These are phyloP conservation scores for Aspergillus pseudoterreus DNA, from an alignment of 2,329 filamentous ascomycete genomes.

Conservation along the genomic window DNA sequence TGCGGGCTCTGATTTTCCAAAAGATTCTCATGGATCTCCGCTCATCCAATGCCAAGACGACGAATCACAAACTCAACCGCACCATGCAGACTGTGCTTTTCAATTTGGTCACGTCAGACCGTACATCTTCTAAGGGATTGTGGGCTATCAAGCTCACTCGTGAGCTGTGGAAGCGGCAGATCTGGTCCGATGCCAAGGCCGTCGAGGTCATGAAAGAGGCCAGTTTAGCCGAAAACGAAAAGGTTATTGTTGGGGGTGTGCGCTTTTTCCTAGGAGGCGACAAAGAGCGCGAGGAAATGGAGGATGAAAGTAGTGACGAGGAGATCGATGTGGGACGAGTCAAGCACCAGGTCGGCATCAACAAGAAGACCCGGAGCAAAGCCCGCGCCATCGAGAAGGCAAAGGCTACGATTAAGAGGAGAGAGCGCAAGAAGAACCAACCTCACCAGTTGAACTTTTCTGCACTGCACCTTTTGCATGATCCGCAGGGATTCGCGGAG, in stretches of 20 bases:
- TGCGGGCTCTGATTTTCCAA: constrained; percentile 77
- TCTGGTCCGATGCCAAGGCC: constrained; percentile 91
- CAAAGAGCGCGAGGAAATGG: constrained; percentile 88
- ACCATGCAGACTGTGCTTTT: constrained; percentile 91
- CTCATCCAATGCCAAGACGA: constrained; percentile 78
- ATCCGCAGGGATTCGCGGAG: constrained; percentile 92
- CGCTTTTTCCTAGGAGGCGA: constrained; percentile 95
- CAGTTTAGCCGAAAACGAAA: constrained; percentile 82
- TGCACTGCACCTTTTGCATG: constrained; percentile 86
- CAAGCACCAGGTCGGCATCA: constrained; percentile 82
- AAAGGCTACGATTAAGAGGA: constrained; percentile 73
- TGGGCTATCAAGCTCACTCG: constrained; percentile 96
- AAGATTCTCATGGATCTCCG: constrained; percentile 92
- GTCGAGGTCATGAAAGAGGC: constrained; percentile 99
- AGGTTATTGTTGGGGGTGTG: constrained; percentile 81
- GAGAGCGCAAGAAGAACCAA: constrained; percentile 82
- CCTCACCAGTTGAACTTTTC: constrained; percentile 93
- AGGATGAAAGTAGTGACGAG: constrained; percentile 84
- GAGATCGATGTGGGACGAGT: constrained; percentile 74
- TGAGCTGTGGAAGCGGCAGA: constrained; percentile 92
- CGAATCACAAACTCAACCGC: constrained; percentile 88
- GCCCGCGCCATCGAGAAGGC: constrained; percentile 75
- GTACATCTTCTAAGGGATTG: constrained; percentile 76
- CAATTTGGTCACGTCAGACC: constrained; percentile 84
- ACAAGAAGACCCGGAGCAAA: constrained; percentile 94